phyloP scores from a whole-genome alignment of 495 filamentous ascomycete genomes.

The Penicillium mononematosum region DNA sequence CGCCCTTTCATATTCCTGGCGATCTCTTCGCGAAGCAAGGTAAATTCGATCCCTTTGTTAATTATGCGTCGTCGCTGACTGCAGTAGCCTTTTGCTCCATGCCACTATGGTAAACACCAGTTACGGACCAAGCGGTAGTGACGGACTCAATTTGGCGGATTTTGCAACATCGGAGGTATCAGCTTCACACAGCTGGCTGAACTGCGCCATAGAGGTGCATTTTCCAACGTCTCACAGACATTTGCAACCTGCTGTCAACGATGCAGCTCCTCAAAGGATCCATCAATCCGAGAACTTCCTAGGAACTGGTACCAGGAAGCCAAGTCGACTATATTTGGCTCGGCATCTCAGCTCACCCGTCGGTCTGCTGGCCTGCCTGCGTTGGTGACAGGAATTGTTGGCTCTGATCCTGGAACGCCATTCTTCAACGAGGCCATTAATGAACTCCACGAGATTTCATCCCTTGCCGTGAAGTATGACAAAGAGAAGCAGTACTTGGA shows the following conservation, averaged over 20 bases:
- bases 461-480: constrained; percentile 49
- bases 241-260: constrained; percentile 73
- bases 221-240: constrained; percentile 86
- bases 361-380: constrained; percentile 90
- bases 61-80: constrained; percentile 22
- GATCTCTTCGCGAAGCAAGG: constrained; percentile 89
- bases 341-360: constrained; percentile 76
- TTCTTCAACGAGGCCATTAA: constrained; percentile 51
- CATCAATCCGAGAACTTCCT: constrained; percentile 40
- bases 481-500: constrained; percentile 50
- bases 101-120: constrained; percentile 38
- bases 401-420: constrained; percentile 35
- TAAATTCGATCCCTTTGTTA: constrained; percentile 29
- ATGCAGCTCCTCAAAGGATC: constrained; percentile 53
- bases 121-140: constrained; percentile 35
- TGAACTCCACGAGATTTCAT: constrained; percentile 59
- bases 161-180: constrained; percentile 60
- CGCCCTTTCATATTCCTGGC: constrained; percentile 87
- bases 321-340: constrained; percentile 61
- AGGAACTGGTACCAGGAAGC: constrained; percentile 66
- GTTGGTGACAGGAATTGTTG: constrained; percentile 73
- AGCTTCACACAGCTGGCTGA: constrained; percentile 79
- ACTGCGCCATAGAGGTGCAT: constrained; percentile 87
- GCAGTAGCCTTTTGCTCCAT: constrained; percentile 55
- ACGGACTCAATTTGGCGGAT: constrained; percentile 38